Evolutionary conservation across 2,329 filamentous ascomycete species (phyloP).

Genomic region (Ophiostoma australiae): DNA sequence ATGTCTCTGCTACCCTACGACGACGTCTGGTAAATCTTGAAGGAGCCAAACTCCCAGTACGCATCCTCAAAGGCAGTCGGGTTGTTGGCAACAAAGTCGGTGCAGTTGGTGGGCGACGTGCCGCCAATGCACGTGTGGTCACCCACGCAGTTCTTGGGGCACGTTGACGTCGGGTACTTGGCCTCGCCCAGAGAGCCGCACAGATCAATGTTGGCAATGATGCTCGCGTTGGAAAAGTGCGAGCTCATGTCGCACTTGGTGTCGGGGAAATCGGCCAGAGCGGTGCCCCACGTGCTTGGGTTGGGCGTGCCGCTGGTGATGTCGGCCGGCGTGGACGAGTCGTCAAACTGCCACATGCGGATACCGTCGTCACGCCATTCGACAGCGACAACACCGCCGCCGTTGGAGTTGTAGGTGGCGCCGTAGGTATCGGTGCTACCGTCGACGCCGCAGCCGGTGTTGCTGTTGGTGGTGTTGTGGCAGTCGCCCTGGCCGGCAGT

Average conservation of each 20-base stretch:
- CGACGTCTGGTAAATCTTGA: slow-evolving; percentile 51
- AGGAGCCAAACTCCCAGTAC: slow-evolving; percentile 61
- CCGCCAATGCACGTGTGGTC: slow-evolving; percentile 28
- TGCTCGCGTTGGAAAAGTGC: slow-evolving; percentile 62
- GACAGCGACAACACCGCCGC: slow-evolving; percentile 57
- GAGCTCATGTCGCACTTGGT: slow-evolving; percentile 55
- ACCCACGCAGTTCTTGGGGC: slow-evolving; percentile 30
- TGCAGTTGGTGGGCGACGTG: slow-evolving; percentile 47
- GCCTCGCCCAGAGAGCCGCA: slow-evolving; percentile 54
- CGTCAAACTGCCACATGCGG: slow-evolving; percentile 57
- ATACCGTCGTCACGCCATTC: slow-evolving; percentile 59
- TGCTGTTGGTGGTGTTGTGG: slow-evolving; percentile 40
- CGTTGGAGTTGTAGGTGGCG: slow-evolving; percentile 45
- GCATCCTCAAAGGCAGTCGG: slow-evolving; percentile 53
- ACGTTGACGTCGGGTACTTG: slow-evolving; percentile 44
- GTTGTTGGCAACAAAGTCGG: slow-evolving; percentile 53
- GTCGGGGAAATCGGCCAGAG: slow-evolving; percentile 60
- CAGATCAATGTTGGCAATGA: slow-evolving; percentile 61
- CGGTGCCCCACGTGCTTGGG: slow-evolving; percentile 57
- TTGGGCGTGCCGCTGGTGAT: slow-evolving; percentile 50
- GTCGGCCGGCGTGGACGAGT: slow-evolving; percentile 46
- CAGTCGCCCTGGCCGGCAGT: slow-evolving; percentile 43
- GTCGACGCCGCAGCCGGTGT: slow-evolving; percentile 55
- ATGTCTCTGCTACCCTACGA: slow-evolving; percentile 17
- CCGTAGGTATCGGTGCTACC: slow-evolving; percentile 46